Evolutionary conservation across 768 basidiomycete species (phyloP), one percentile per base, ranked within the genome.

Genomic region (Hypholoma fasciculare): DNA sequence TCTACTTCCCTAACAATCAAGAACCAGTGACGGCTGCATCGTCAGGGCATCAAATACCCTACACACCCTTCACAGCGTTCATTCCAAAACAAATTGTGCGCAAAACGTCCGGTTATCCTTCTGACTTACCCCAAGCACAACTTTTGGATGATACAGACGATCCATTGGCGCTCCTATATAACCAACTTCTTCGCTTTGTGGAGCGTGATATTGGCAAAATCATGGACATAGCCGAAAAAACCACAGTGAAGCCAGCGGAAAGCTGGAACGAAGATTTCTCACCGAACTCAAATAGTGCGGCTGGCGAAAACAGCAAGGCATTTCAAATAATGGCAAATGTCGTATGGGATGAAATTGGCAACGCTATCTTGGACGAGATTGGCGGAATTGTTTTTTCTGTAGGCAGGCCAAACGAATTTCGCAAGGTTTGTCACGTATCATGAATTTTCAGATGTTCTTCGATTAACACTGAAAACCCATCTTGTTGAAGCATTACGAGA

Each of bases 301-400:
- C 36, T 62, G 56, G 69, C 56, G 61, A 52, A 20, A 51, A 42
- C 0, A 67, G 64, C 11, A 68, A 63, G 2, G 83, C 85, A 0
- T 98, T 95, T 69, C 84, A 93, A 60, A 87, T 98, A 52, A 83
- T 98, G 78, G 85, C 89, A 0, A 89, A 92, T 64, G 90, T 96
- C 8, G 77, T 98, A 4, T 96, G 94, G 91, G 87, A 87, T 9
- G 94, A 96, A 72, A 72, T 96, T 17, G 90, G 87, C 1, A 76
- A 79, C 42, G 82, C 91, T 0, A 84, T 99, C 49, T 88, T 92
- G 80, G 86, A 89, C 59, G 93, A 96, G 67, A 74, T 98, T 43
- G 96, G 96, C 0, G 74, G 73, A 19, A 73, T 86, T 7, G 83
- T 98, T 1, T 99, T 98, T 70, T 87, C 96, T n/a, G 90, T 89